Evolutionary conservation across 1,284 basidiomycete genomes (phyloP), one percentile per base, ranked within the genome.

Genomic region (Xerocomus nothofagi): DNA sequence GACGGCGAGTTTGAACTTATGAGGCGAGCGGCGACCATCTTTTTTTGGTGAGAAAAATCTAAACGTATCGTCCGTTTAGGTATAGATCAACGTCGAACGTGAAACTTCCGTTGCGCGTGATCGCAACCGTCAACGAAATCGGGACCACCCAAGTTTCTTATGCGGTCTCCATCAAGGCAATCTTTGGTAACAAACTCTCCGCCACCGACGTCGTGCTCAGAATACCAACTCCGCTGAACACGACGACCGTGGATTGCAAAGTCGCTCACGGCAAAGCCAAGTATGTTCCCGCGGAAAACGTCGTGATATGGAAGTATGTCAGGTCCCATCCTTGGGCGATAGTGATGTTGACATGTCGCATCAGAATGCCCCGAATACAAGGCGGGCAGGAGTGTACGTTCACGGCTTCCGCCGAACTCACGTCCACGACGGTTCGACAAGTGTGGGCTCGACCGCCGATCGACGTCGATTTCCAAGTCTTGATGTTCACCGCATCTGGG

Each of bases 1-100:
- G 97, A 99, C 65, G 97, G 97, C 34, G 97, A 99, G 68, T 99
- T 99, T 64, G 97, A 99, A 71, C 77, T 99, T 34, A 99, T 99
- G 97, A 82, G 86, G 90, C 89, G 48, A 52, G 66, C 51, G 6
- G 9, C 14, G 49, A 39, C 39, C 38, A 43, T 39, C 27, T 15
- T 56, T 43, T 24, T 47, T 36, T 40, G 36, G n/a, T 44, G 41
- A 12, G 29, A 41, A 18, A 24, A 49, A 54, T 21, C 40, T 46
- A 27, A 57, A 37, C 12, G 6, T 6, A 26, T 41, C 41, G 37
- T 23, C 30, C 15, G 14, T 44, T 20, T 58, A 96, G 93, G 59
- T 99, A 99, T 67, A 91, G 97, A 20, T 88, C 93, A 10, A 98
- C 96, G 0, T 86, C 89, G 15, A 98, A 98, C 67, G 89, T 99